Evolutionary conservation across 371 early-diverging fungal genomes (phyloP), one percentile per base, ranked within the genome.

Genomic region (Umbelopsis sp.): DNA sequence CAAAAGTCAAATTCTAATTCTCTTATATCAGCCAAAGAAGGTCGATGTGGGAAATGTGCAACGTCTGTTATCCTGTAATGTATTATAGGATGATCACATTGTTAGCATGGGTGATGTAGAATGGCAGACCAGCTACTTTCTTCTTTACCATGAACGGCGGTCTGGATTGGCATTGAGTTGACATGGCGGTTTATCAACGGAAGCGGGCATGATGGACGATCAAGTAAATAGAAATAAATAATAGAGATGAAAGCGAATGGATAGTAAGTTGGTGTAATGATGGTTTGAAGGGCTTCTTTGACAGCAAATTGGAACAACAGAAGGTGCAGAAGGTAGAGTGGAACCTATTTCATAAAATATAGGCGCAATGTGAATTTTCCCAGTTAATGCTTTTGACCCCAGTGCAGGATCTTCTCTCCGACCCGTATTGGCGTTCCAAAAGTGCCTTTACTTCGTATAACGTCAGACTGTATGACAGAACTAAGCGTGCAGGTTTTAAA

Each of bases 1-100:
- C 96, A 96, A 80, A 93, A 96, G 64, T 87, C 81, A 67, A 87
- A 87, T 75, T 97, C 97, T 18, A 97, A 84, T 50, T 90, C 89
- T 63, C 89, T 89, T 66, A 89, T 71, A 51, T 71, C 75, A 70
- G 67, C 78, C 74, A 44, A 75, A 29, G 29, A 81, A 78, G 44
- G 82, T 77, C 25, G 74, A 69, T 38, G 41, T 66, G 44, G 64
- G 24, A 64, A 44, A 11, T 64, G 46, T 3, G 44, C 22, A 24
- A 44, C 44, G 22, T 46, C 44, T 44, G 38, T n/a, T 16, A 64
- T 14, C 44, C 45, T 44, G 10, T 10, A 1, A 41, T 41, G 41
- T 10, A 20, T 22, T 35, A 12, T 7, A 35, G n/a, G 18, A 57
- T 35, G 0, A 22, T 22, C 22, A 22, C 22, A 22, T 41, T 1